phyloP scores from a whole-genome alignment of 2,329 filamentous ascomycete genomes.

The Fusarium phyllophilum region DNA sequence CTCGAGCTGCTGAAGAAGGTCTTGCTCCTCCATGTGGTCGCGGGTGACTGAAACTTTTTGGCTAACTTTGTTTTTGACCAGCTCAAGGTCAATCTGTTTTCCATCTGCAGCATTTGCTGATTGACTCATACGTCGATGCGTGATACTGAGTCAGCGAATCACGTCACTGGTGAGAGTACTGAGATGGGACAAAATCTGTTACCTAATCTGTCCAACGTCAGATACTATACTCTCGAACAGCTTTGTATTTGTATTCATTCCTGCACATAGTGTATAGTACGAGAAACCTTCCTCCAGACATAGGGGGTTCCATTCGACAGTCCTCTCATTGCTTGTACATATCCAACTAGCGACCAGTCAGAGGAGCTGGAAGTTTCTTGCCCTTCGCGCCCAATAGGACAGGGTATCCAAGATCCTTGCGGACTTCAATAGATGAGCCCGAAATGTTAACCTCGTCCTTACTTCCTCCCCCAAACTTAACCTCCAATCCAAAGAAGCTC shows the following conservation, averaged over 20 bases:
- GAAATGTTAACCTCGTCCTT: neutral
- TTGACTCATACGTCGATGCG: neutral
- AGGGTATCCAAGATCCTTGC: neutral
- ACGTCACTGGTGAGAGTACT: neutral
- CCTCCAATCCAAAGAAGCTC: neutral
- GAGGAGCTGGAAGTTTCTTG: neutral
- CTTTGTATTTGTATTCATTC: neutral
- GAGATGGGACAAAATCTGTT: neutral
- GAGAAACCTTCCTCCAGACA: rapidly evolving
- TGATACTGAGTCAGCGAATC: neutral
- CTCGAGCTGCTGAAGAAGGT: neutral
- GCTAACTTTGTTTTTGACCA: neutral
- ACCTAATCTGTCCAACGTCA: too few species aligned
- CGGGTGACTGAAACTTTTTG: rapidly evolving
- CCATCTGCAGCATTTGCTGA: neutral
- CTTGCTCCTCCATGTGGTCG: neutral
- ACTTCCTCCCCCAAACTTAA: neutral
- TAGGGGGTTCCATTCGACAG: rapidly evolving
- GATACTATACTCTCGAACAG: neutral
- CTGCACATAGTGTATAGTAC: neutral
- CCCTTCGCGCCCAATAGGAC: neutral
- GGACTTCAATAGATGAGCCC: neutral
- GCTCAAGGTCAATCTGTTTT: neutral
- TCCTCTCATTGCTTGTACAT: neutral
- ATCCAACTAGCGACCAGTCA: neutral